Evolutionary conservation across 1,284 basidiomycete species (phyloP).

Genomic region (Paramarasmius palmivorus): DNA sequence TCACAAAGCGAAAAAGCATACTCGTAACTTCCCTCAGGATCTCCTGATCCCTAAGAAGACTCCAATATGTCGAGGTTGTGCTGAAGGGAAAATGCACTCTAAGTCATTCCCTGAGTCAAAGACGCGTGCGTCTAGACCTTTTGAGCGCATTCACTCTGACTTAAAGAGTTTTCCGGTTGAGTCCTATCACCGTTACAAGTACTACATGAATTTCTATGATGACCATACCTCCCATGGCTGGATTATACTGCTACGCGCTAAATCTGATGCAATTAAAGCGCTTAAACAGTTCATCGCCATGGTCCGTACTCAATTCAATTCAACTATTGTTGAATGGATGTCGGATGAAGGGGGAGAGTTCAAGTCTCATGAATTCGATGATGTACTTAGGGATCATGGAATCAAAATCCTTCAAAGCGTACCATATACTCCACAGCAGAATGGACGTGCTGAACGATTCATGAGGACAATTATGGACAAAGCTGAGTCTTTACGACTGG

Average conservation of each 20-base stretch:
- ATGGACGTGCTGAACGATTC: too few relatives aligned
- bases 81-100: constrained; percentile 22
- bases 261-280: constrained; percentile 8
- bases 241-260: constrained; percentile 4
- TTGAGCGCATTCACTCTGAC: constrained; percentile 27
- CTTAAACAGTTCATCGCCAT: constrained; percentile 3
- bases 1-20: background rate
- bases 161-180: constrained; percentile 20
- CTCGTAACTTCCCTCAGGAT: background rate
- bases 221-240: constrained; percentile 23
- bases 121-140: constrained; percentile 12
- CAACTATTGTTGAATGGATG: constrained; percentile 6
- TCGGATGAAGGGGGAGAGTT: constrained; percentile 16
- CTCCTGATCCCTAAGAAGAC: background rate
- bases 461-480: too few relatives aligned
- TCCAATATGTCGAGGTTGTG: constrained; percentile 21
- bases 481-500: too few relatives aligned
- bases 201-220: constrained; percentile 29
- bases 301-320: constrained; percentile 1
- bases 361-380: background rate
- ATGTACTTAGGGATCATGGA: constrained; percentile 1
- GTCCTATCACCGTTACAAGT: constrained; percentile 24
- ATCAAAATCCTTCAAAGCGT: constrained; percentile 4
- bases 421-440: constrained; percentile 8
- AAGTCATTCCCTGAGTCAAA: constrained; percentile 17